Percentiles rank a stretch among this genome's conserved stretches.
Evolutionary conservation across 257 asterid species (phyloP).

Genomic region (Solanum pennellii): DNA sequence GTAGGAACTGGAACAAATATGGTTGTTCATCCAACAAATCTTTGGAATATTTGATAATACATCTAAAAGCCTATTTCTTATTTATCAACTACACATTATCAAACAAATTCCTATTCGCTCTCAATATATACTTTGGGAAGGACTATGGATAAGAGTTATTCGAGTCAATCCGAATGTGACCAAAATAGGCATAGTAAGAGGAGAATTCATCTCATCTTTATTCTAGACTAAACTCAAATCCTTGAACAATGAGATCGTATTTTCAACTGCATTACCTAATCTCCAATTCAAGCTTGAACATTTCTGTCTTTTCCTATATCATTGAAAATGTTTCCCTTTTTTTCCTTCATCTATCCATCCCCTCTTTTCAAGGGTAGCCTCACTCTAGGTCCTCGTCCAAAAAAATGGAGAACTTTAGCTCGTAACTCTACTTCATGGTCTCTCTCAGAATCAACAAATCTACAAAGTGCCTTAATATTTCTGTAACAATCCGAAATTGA

Average conservation of each 20-base stretch:
- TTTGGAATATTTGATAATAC: neutral
- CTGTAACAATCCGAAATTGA: neutral
- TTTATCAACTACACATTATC: neutral
- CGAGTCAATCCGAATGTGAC: neutral
- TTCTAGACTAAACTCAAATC: conserved; percentile 23
- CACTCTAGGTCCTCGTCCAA: neutral
- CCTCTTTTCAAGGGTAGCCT: no score
- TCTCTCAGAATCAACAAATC: neutral
- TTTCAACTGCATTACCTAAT: neutral
- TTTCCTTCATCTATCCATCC: neutral
- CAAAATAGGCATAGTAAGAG: neutral
- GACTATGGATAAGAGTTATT: neutral
- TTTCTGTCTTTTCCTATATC: neutral
- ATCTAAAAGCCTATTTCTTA: no score
- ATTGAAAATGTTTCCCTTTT: neutral
- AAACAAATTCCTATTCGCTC: neutral
- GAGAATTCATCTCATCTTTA: neutral
- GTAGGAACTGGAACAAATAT: no score
- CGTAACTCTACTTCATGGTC: neutral
- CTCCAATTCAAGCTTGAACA: neutral
- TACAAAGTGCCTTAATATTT: neutral
- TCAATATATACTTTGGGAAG: neutral
- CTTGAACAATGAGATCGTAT: conserved; percentile 7
- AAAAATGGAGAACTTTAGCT: neutral
- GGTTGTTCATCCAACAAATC: no score